A percentile compares a stretch with the other conserved stretches of the same genome.
Evolutionary conservation across 208 protist species (phyloP).

Genomic region (Trypanosoma theileri): DNA sequence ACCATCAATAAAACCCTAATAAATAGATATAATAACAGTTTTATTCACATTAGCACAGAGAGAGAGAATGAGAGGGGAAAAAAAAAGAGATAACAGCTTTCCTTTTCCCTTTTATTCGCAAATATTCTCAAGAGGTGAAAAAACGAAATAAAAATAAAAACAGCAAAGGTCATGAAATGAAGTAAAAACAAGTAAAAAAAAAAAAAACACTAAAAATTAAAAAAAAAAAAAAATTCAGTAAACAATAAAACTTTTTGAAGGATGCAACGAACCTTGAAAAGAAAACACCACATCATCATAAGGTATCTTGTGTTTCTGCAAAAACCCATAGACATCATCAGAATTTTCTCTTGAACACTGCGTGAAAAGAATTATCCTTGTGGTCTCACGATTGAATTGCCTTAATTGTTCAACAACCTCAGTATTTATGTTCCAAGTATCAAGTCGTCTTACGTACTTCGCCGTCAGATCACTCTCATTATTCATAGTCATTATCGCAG

Average conservation of each 20-base stretch:
- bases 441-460: neutral
- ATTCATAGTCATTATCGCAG: neutral
- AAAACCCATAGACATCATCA: neutral
- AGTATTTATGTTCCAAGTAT: neutral
- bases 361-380: slow-evolving; percentile 4
- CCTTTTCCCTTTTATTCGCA: too few species aligned
- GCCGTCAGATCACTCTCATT: neutral
- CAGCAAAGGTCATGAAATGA: neutral
- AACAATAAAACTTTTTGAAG: neutral
- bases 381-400: neutral
- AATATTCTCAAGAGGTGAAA: too few species aligned
- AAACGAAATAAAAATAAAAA: too few species aligned
- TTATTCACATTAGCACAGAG: too few species aligned
- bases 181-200: neutral
- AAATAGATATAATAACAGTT: slow-evolving; percentile 5
- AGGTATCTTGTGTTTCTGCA: neutral
- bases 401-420: neutral
- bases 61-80: too few species aligned
- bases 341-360: neutral
- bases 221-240: neutral
- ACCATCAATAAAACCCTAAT: neutral
- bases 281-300: slow-evolving; percentile 13
- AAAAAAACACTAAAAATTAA: neutral
- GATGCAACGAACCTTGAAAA: slow-evolving; percentile 1
- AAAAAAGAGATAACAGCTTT: too few species aligned